Conservation (phyloP, 192 early-diverging fungal genomes). For the Backusella circina region DNA sequence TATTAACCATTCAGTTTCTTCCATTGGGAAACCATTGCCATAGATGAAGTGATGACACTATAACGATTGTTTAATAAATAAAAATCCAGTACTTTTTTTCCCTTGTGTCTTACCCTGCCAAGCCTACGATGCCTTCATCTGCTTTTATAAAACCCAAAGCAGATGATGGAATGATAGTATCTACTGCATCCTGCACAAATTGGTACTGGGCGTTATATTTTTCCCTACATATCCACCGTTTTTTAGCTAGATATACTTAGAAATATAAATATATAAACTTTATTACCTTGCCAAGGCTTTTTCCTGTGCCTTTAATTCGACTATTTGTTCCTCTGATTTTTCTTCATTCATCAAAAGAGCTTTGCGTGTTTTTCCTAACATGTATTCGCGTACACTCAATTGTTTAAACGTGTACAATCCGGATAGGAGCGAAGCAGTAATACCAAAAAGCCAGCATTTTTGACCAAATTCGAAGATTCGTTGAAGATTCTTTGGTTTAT, state of each 20-base stretch:
- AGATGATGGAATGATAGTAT: slow-evolving; percentile 62
- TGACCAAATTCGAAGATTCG: slow-evolving; percentile 51
- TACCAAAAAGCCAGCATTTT: slow-evolving; percentile 68
- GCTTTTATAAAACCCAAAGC: slow-evolving; percentile 55
- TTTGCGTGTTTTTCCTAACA: slow-evolving; percentile 19
- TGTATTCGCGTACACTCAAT: slow-evolving; percentile 41
- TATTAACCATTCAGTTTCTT: slow-evolving; percentile 32
- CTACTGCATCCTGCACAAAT: slow-evolving; percentile 64
- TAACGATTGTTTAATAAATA: not conserved
- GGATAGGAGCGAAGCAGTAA: slow-evolving; percentile 57
- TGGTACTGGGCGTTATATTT: slow-evolving; percentile 42
- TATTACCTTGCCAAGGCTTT: slow-evolving; percentile 40
- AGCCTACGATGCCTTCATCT: slow-evolving; percentile 66
- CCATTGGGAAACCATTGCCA: slow-evolving; percentile 61
- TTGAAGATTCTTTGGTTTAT: slow-evolving; percentile 46
- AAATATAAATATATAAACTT: not conserved
- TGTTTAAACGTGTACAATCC: slow-evolving; percentile 64
- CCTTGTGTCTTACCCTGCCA: slow-evolving; percentile 51
- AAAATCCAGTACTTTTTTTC: not conserved
- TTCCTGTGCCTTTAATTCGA: slow-evolving; percentile 33
- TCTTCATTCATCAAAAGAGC: slow-evolving; percentile 12
- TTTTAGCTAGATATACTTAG: not conserved
- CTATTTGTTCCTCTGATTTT: slow-evolving; percentile 25
- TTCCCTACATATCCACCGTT: slow-evolving; percentile 43
- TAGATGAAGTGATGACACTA: slow-evolving; percentile 61